Conservation (phyloP, 2,329 filamentous ascomycete species). For the Verticillium longisporum region DNA sequence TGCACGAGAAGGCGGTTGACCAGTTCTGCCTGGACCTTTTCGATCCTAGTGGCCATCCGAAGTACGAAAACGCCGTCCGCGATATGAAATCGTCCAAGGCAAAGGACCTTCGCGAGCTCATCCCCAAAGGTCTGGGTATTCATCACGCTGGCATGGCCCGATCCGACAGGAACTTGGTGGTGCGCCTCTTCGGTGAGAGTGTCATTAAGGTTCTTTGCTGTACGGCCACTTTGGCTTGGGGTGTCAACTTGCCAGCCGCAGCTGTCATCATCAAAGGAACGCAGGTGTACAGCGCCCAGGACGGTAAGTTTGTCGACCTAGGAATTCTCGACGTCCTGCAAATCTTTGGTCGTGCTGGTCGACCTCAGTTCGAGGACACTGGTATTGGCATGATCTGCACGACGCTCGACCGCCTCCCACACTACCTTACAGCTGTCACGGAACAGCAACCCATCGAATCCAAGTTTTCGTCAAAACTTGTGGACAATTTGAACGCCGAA, state of each 20-base stretch:
- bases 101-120: slow-evolving; percentile 78
- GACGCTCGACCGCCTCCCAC: slow-evolving; percentile 83
- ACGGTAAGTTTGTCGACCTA: slow-evolving; percentile 92
- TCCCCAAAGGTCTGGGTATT: slow-evolving; percentile 86
- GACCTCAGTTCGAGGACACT: slow-evolving; percentile 94
- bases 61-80: slow-evolving; percentile 70
- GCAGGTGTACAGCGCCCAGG: slow-evolving; percentile 91
- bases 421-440: slow-evolving; percentile 89
- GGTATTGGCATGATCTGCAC: slow-evolving; percentile 99
- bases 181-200: slow-evolving; percentile 82
- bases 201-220: slow-evolving; percentile 97
- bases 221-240: slow-evolving; percentile 96
- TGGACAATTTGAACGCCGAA: slow-evolving; percentile 96
- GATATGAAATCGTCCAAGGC: slow-evolving; percentile 85
- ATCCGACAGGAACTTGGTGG: slow-evolving; percentile 91
- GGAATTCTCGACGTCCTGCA: slow-evolving; percentile 95
- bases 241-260: slow-evolving; percentile 94
- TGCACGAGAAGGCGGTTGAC: slow-evolving; percentile 81
- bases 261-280: slow-evolving; percentile 98
- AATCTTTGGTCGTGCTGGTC: slow-evolving; percentile 96
- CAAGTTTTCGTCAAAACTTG: slow-evolving; percentile 86
- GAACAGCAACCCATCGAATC: slow-evolving; percentile 97
- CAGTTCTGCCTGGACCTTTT: slow-evolving; percentile 75
- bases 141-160: slow-evolving; percentile 97
- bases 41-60: slow-evolving; percentile 70